Base-by-base conservation (phyloP, 805 yeast genomes). In the Kodamaea kakaduensis region DNA sequence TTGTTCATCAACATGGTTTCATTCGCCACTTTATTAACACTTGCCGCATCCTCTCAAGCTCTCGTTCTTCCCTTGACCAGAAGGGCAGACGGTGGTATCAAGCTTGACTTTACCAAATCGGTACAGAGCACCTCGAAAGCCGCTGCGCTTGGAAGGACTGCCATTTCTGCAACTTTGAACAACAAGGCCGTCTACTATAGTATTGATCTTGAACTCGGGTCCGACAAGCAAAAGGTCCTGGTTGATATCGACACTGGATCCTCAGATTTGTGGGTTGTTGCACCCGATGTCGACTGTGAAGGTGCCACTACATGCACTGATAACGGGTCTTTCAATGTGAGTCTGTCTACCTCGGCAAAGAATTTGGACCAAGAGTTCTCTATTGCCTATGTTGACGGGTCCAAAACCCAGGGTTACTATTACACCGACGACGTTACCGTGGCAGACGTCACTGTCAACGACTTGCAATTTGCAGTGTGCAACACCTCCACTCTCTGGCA, bases 401-500 rank as follows among this genome's bases (percentile, higher is more conserved):
- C 25, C 17, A 17, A 32, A 5, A 17, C 43, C 12, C 16, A n/a
- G 10, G 43, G 43, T 25, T 23, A 18, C 3, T 40, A 14, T 21
- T 38, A 31, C 33, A 36, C 29, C 6, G 40, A 36, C 20, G 16
- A 18, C 10, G 35, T 36, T 13, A 28, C 18, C 17, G 15, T 31
- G 9, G 36, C 30, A 4, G 40, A 36, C 2, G 36, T 28, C n/a
- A 17, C 36, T n/a, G 17, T 40, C 10, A 6, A 18, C 6, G 20
- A 32, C 15, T 36, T 36, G 17, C 40, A 37, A 25, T 36, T 40
- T 20, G 41, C 29, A 9, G 28, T 28, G 15, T 37, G 26, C 15
- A 14, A 13, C 19, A 25, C 28, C 2, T 56, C 58, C 3, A 46
- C 53, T 15, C 55, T 56, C n/a, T 59, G 73, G 0, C 30, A 47